Base-by-base conservation (phyloP, 257 asterid genomes). In the Anisodus acutangulus region DNA sequence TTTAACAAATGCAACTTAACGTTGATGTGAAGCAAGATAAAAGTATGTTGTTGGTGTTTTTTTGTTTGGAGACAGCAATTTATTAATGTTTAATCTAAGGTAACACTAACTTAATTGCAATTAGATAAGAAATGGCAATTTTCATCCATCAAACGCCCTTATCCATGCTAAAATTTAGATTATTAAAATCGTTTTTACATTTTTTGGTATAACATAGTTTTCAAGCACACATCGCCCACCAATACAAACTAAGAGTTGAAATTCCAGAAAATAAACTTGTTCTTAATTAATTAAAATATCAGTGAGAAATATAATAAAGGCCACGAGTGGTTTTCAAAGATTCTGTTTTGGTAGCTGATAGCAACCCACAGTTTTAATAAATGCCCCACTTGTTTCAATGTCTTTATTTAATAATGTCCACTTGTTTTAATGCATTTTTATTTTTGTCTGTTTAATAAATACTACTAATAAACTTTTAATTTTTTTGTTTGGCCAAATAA, bases 301-400 rank as follows among this genome's bases (percentile, higher is more conserved):
- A 1, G 37, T 71, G 9, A n/a, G 3, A 71, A 47, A 72, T 19
- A 72, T 3, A 19, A 22, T 12, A 7, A 53, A 26, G 49, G 16
- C 9, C 81, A 51, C 81, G 64, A 51, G 64, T 26, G 81, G 81
- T 76, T 76, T 76, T 76, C 64, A 76, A 76, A 13, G 49, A 76
- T 53, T 76, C 31, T 76, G 81, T 53, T 76, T 26, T 26, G 64
- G 63, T 13, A 51, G 81, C 64, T 76, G 81, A 51, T 8, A 53
- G 47, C 47, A 76, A 53, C 81, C 81, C 81, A 76, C 4, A 51
- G 81, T 76, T 49, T 74, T 51, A 51, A 51, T 6, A 76, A 76
- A 76, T 13, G 39, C 2, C 47, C 10, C 64, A 51, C 81, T 76
- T 76, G 81, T 76, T 51, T 31, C 35, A 31, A 31, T 31, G 35